Base-by-base conservation (phyloP, 2,329 filamentous ascomycete species). In the Penicillium sclerotigenum region DNA sequence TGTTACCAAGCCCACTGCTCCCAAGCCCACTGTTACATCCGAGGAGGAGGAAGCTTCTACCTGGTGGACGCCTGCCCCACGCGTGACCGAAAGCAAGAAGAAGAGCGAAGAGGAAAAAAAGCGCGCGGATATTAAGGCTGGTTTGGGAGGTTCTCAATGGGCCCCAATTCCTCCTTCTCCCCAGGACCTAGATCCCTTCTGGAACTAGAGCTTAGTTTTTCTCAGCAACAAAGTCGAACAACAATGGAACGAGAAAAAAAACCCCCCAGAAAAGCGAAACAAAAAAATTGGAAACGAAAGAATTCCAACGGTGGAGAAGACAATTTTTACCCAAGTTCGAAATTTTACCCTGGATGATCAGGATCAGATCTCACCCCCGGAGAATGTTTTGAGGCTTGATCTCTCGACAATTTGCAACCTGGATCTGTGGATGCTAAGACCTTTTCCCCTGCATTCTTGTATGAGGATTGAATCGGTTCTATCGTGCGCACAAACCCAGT, bases 281-380 rank as follows among this genome's bases (percentile, higher is more conserved):
- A 43, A 51, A 43, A 51, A 51, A 20, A 43, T 26, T 26, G 48
- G 48, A 51, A 51, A 51, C 29, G 37, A 18, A 51, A 43, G 48
- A 51, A 41, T 13, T 51, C 48, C 38, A 50, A 45, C 28, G 22
- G 41, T 28, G 24, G 9, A 46, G 43, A 24, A 8, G 13, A 28
- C n/a, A 10, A 16, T 11, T 47, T 22, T 42, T 14, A 41, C 37
- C 37, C 2, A 26, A 26, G 9, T 42, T 28, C 40, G 5, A 26
- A n/a, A 40, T 26, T 22, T 24, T 20, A 48, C 3, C 24, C 34
- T 49, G 47, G 34, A 40, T 8, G 34, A 38, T 9, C n/a, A 29
- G 34, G 24, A 48, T 38, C 24, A 22, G 22, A 48, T 48, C 26
- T 26, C 33, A 29, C 3, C 5, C 8, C 36, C 5, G 18, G 28